Evolutionary conservation across 2,329 filamentous ascomycete genomes (phyloP), one percentile per base, ranked within the genome.

Genomic region (Ampelomyces quisqualis): DNA sequence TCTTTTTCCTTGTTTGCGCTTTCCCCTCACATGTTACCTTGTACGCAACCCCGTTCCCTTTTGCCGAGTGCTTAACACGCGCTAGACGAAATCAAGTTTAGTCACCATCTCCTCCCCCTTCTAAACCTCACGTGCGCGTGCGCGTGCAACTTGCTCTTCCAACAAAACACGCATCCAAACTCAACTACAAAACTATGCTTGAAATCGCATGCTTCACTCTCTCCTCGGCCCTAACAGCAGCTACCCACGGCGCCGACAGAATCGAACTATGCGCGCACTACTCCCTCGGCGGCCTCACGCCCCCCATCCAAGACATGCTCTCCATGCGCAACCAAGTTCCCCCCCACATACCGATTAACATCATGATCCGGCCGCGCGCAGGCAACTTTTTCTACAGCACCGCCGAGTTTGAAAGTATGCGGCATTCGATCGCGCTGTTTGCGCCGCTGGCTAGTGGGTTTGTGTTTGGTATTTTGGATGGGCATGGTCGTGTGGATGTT

Each of bases 341-440:
- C 7, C 4, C 22, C 3, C 7, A 20, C 1, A 68, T 72, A 30
- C 75, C 77, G 0, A 62, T 80, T 13, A 71, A 75, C 46, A 65
- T 77, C 21, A 79, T 81, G 77, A 74, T 80, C 40, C 70, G 78
- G 1, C 75, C 77, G 0, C 70, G 74, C 7, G 65, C 67, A 1
- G 69, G 72, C 0, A 41, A 70, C 40, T 80, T 79, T 47, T 44
- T 51, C 6, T 79, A 79, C 43, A 58, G 61, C 0, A 34, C 60
- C 0, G 20, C 40, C 0, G 75, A 79, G 17, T 71, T 74, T 18
- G 49, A 61, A 2, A 17, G 40, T 4, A 79, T 80, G 76, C 67
- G 69, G 24, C 28, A 39, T 0, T 64, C 67, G 0, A 65, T 79
- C 3, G 13, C 46, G 5, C 23, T 17, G 0, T 69, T 76, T 43